These are phyloP conservation scores for Arabidopsis suecica DNA, from an alignment of 345 rosid genomes.

Conservation along the genomic window DNA sequence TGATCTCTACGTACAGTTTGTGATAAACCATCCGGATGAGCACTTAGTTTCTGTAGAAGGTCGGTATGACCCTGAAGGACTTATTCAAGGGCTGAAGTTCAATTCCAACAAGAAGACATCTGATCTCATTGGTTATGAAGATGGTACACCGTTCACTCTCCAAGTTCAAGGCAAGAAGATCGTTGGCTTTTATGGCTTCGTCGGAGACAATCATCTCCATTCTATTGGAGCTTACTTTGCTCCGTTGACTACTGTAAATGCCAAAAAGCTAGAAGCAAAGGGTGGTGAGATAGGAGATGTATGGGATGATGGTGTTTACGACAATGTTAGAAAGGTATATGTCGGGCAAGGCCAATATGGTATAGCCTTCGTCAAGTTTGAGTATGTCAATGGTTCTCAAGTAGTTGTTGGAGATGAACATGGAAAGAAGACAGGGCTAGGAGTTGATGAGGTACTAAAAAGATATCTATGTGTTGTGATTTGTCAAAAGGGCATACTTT, in stretches of 20 bases:
- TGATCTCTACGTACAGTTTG: constrained; percentile 27
- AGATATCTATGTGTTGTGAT: not conserved
- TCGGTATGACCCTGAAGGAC: constrained; percentile 33
- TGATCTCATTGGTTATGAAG: constrained; percentile 17
- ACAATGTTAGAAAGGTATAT: not conserved
- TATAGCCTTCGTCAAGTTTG: constrained; percentile 35
- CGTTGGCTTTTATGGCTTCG: constrained; percentile 25
- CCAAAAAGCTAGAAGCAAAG: not conserved
- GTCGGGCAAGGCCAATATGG: constrained; percentile 19
- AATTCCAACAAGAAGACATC: constrained; percentile 32
- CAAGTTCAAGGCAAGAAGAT: constrained; percentile 31
- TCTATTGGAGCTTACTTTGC: constrained; percentile 40
- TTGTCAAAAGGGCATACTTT: not conserved
- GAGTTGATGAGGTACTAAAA: constrained; percentile 18
- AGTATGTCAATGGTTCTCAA: constrained; percentile 19
- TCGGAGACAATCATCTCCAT: not conserved
- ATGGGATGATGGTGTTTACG: not conserved
- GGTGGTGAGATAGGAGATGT: not conserved
- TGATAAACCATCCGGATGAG: constrained; percentile 43
- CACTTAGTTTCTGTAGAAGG: constrained; percentile 35
- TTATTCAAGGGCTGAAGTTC: constrained; percentile 31
- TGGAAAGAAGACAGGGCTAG: constrained; percentile 19
- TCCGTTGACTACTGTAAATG: not conserved
- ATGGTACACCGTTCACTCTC: constrained; percentile 32
- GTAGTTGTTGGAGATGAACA: constrained; percentile 25